Conservation (phyloP, 2,329 filamentous ascomycete species). For the Polytolypa hystricis region DNA sequence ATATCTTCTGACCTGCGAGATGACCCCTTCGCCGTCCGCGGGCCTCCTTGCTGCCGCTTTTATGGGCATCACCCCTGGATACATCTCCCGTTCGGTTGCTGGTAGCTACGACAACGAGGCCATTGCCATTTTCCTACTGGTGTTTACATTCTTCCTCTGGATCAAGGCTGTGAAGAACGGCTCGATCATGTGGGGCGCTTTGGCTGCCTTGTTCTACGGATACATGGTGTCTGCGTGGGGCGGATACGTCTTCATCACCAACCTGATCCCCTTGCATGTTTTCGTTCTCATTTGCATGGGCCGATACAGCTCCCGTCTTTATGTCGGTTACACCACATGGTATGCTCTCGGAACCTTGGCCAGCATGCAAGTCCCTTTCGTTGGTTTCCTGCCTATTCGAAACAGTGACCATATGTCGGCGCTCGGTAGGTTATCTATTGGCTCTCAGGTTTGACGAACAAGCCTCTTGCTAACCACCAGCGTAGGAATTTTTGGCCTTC, state of each 20-base stretch:
- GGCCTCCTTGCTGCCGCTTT: constrained; percentile 88
- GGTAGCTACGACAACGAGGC: constrained; percentile 99
- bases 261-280: constrained; percentile 84
- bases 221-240: constrained; percentile 99
- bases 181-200: constrained; percentile 89
- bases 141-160: constrained; percentile 98
- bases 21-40: constrained; percentile 89
- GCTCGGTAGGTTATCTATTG: constrained; percentile 50
- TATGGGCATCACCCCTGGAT: constrained; percentile 95
- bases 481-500: constrained; percentile 81
- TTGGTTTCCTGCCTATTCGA: constrained; percentile 90
- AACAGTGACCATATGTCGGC: constrained; percentile 99
- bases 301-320: constrained; percentile 82
- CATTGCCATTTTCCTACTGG: constrained; percentile 95
- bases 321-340: constrained; percentile 97
- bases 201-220: constrained; percentile 93
- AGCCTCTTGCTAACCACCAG: constrained; percentile 12
- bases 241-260: constrained; percentile 99
- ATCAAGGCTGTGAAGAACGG: constrained; percentile 96
- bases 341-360: constrained; percentile 91
- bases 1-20: constrained; percentile 93
- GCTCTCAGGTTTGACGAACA: neutral
- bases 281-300: constrained; percentile 96
- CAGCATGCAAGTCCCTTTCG: constrained; percentile 98
- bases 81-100: constrained; percentile 94